Percentiles rank a stretch among this genome's conserved stretches.
Evolutionary conservation across 1,284 basidiomycete genomes (phyloP).

Genomic region (Phenoliferia sp.): DNA sequence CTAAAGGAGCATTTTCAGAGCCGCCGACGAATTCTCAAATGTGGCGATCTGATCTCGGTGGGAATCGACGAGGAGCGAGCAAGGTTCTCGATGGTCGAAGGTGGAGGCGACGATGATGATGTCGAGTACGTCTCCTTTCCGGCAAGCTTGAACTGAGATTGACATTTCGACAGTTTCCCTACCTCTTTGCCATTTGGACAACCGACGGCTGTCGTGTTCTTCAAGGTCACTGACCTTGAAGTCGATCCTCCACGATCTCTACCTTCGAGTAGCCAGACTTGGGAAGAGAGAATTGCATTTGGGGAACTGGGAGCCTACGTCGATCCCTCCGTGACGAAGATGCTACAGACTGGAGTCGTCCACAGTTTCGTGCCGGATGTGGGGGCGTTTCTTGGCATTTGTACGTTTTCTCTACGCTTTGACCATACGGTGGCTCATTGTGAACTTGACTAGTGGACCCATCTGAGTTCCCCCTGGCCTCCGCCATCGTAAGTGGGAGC

Average conservation of each 20-base stretch:
- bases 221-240: conserved; percentile 72
- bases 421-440: not conserved
- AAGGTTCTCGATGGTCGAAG: conserved; percentile 40
- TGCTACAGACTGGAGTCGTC: conserved; percentile 74
- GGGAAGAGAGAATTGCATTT: conserved; percentile 35
- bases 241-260: conserved; percentile 3
- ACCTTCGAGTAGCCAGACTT: not conserved
- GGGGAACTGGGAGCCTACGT: conserved; percentile 83
- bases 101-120: conserved; percentile 43
- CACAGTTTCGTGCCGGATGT: conserved; percentile 62
- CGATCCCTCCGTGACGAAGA: conserved; percentile 64
- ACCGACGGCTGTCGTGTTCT: conserved; percentile 57
- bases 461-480: not conserved
- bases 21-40: conserved; percentile 60
- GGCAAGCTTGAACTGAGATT: not conserved
- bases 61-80: conserved; percentile 56
- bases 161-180: conserved; percentile 4
- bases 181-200: not conserved
- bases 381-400: conserved; percentile 52
- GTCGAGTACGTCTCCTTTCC: conserved; percentile 18
- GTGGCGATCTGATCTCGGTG: conserved; percentile 75
- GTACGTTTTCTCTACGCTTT: not conserved
- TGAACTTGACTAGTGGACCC: not conserved
- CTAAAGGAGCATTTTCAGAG: conserved; percentile 64
- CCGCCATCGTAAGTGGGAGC: not conserved